Conservation (phyloP, 2,329 filamentous ascomycete genomes). For the Lasiodiplodia hormozganensis region DNA sequence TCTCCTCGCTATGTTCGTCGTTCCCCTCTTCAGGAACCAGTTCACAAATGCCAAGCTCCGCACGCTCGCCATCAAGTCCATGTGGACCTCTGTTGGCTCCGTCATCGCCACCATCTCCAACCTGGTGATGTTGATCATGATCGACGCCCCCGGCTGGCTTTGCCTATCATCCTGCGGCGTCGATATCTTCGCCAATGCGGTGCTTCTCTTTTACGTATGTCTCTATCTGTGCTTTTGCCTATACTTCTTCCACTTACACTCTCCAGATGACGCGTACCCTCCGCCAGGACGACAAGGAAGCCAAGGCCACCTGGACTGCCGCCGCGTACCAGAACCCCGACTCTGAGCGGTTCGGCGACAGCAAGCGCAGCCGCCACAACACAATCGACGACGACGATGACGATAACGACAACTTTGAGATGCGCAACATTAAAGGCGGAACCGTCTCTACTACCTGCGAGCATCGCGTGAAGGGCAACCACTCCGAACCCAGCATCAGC, state of each 20-base stretch:
- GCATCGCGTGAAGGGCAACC: too few relatives aligned
- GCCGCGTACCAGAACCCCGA: too few relatives aligned
- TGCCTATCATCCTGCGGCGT: constrained; percentile 2
- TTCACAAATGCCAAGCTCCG: constrained; percentile 2
- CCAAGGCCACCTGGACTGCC: neutral
- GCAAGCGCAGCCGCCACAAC: too few relatives aligned
- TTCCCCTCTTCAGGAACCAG: constrained; percentile 9
- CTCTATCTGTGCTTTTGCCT: neutral
- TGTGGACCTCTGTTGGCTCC: constrained; percentile 6
- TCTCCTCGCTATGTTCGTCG: constrained; percentile 5
- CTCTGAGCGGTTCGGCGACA: too few relatives aligned
- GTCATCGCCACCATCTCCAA: constrained; percentile 7
- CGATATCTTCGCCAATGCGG: constrained; percentile 1
- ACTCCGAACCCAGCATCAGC: too few relatives aligned
- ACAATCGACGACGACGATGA: too few relatives aligned
- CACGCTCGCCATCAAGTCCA: neutral
- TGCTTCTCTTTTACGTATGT: constrained; percentile 4
- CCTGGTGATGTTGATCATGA: constrained; percentile 13
- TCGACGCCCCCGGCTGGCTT: constrained; percentile 8
- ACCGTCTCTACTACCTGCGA: too few relatives aligned
- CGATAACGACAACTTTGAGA: too few relatives aligned
- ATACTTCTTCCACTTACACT: neutral
- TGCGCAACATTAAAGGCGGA: too few relatives aligned
- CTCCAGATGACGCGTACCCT: neutral
- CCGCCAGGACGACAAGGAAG: neutral